Evolutionary conservation across 805 yeast species (phyloP).

Genomic region (Danielozyma ontarioensis): DNA sequence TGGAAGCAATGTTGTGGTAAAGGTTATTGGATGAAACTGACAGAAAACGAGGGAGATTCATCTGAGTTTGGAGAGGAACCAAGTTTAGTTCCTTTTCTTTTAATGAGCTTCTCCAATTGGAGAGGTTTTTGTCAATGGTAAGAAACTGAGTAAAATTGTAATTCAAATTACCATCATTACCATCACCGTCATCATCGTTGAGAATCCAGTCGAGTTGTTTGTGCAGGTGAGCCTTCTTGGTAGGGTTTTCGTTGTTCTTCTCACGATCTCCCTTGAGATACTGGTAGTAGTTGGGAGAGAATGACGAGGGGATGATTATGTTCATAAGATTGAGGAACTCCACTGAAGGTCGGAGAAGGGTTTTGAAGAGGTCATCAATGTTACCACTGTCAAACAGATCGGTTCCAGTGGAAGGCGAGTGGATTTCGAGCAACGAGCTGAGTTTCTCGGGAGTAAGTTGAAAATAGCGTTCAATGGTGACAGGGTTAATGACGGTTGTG

Average conservation of each 20-base stretch:
- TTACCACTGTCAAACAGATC: slow-evolving; percentile 10
- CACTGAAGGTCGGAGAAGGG: slow-evolving; percentile 35
- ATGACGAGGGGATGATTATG: slow-evolving; percentile 42
- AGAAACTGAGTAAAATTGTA: slow-evolving; percentile 40
- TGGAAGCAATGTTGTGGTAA: slow-evolving; percentile 1
- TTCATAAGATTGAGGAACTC: slow-evolving; percentile 40
- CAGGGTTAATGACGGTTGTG: slow-evolving; percentile 43
- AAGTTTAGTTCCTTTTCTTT: slow-evolving; percentile 20
- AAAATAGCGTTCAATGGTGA: slow-evolving; percentile 40
- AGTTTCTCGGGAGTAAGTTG: slow-evolving; percentile 41
- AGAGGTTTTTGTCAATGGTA: slow-evolving; percentile 36
- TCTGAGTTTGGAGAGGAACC: slow-evolving; percentile 10
- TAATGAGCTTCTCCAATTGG: slow-evolving; percentile 36
- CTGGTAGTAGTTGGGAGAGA: slow-evolving; percentile 42
- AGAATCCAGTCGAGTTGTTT: slow-evolving; percentile 36
- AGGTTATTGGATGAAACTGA: background rate
- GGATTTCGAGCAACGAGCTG: slow-evolving; percentile 20
- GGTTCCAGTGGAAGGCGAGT: slow-evolving; percentile 1
- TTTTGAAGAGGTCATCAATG: slow-evolving; percentile 29
- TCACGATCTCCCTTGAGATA: slow-evolving; percentile 24
- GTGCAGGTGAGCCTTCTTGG: slow-evolving; percentile 12
- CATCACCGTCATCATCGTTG: slow-evolving; percentile 44
- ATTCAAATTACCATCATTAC: slow-evolving; percentile 43
- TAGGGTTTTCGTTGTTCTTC: slow-evolving; percentile 17
- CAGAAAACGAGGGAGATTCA: slow-evolving; percentile 7